Conservation (phyloP, 2,329 filamentous ascomycete species). For the Monosporascus sp. region DNA sequence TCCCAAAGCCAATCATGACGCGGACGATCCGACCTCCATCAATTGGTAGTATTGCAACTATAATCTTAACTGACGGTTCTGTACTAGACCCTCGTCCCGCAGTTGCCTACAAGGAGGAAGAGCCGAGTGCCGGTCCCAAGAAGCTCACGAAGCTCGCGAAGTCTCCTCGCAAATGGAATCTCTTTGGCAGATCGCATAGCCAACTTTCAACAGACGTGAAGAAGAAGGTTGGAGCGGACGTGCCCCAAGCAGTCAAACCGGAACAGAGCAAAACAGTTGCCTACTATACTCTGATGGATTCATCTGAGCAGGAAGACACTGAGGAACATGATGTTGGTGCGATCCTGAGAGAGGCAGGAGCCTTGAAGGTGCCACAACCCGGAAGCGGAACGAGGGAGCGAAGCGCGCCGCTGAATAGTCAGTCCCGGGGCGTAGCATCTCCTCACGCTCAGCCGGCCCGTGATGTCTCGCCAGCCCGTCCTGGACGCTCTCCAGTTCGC, state of each 20-base stretch:
- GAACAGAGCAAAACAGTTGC: conserved; percentile 48
- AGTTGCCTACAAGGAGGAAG: conserved; percentile 25
- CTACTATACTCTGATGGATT: conserved; percentile 59
- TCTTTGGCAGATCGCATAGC: conserved; percentile 53
- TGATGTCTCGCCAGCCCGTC: neutral
- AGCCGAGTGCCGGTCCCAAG: conserved; percentile 34
- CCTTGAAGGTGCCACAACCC: conserved; percentile 19
- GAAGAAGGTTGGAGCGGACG: conserved; percentile 32
- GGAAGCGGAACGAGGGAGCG: conserved; percentile 5
- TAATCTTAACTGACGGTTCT: conserved; percentile 54
- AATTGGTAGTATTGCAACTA: conserved; percentile 52
- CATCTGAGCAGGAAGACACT: conserved; percentile 45
- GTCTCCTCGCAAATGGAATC: conserved; percentile 58
- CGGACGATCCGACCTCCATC: conserved; percentile 40
- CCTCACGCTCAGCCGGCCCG: neutral
- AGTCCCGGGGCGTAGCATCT: neutral
- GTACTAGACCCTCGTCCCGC: conserved; percentile 36
- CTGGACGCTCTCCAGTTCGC: neutral
- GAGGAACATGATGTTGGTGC: conserved; percentile 39
- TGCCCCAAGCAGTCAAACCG: conserved; percentile 44
- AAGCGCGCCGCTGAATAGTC: conserved; percentile 13
- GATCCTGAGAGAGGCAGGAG: conserved; percentile 46
- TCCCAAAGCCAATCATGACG: conserved; percentile 51
- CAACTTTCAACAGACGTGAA: conserved; percentile 31
- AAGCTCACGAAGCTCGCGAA: conserved; percentile 51